These are phyloP conservation scores for Phytophthora cryptogea DNA, from an alignment of 352 stramenopile genomes.

Conservation along the genomic window DNA sequence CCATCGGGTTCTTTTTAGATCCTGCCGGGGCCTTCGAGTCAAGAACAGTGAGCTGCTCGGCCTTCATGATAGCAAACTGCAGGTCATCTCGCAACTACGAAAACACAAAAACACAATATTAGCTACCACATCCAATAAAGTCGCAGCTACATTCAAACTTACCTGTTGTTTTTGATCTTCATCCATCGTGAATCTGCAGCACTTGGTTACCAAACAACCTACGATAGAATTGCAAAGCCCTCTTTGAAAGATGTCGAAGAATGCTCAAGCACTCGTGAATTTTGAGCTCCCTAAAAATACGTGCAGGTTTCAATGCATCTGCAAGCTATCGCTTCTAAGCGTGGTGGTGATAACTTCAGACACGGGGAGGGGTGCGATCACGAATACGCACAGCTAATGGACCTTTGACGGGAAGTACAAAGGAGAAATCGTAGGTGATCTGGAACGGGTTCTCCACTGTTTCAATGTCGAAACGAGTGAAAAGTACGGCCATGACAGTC, in stretches of 20 bases:
- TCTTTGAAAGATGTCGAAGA: neutral
- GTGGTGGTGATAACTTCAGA: neutral
- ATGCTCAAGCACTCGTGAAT: constrained; percentile 1
- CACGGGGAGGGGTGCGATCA: constrained; percentile 1
- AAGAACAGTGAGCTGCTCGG: constrained; percentile 52
- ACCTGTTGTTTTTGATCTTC: constrained; percentile 67
- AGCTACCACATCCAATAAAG: neutral
- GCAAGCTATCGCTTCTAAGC: too few species aligned
- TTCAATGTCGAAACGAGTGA: constrained; percentile 41
- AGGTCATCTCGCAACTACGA: constrained; percentile 68
- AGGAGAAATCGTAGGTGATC: constrained; percentile 40
- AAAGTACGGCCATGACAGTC: constrained; percentile 32
- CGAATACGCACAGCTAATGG: constrained; percentile 28
- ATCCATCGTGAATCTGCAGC: constrained; percentile 40
- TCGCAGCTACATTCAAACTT: neutral
- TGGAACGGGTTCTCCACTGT: constrained; percentile 27
- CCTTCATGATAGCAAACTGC: constrained; percentile 75
- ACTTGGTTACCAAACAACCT: neutral
- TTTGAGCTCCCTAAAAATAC: constrained; percentile 27
- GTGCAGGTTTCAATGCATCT: neutral
- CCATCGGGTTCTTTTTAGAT: constrained; percentile 55
- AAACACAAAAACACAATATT: constrained; percentile 10
- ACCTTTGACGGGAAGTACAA: constrained; percentile 37
- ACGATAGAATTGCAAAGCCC: neutral
- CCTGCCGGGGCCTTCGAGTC: constrained; percentile 42